Evolutionary conservation across 169 alveolate species (phyloP), one percentile per base, ranked within the genome.

Genomic region (Amoebophrya sp.): DNA sequence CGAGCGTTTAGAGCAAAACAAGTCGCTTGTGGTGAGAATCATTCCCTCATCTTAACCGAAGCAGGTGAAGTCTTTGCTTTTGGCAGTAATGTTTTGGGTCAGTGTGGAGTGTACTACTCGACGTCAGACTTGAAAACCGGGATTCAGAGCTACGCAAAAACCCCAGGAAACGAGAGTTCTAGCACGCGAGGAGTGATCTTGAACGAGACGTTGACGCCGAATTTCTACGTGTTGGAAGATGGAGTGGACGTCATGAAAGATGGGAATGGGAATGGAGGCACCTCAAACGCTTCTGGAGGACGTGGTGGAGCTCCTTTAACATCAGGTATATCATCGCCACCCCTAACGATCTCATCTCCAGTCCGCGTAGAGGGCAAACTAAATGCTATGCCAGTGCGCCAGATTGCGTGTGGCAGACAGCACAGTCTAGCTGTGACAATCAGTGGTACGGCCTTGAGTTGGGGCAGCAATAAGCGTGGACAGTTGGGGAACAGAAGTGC

Each of bases 141-240:
- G 33, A 36, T 65, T 10, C 38, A 1, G 83, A 12, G 36, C 36
- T 65, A 65, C n/a, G 83, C 36, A 6, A 6, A 65, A 36, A 65
- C 83, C 3, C 83, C 83, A 36, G 83, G 83, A 6, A 65, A 65
- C 83, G 36, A 12, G 33, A 26, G 39, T 29, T 65, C 83, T 10
- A 1, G 83, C 83, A 0, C 12, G 2, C 1, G 39, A 36, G 39
- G n/a, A 6, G 0, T 6, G 36, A 65, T 65, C 83, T 36, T 65
- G 83, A 65, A 65, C n/a, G 83, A 65, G 33, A 65, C 83, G 83
- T 36, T 65, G 83, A 65, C 83, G 83, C 83, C 83, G 33, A 65
- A 65, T 18, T 65, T 65, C 26, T 65, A 65, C 83, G 83, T 18
- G 83, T 6, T 6, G 12, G 39, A 29, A 36, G 83, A 65, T 26